These are phyloP conservation scores for Pleurotus tuoliensis DNA, from an alignment of 768 basidiomycete genomes.

Conservation along the genomic window DNA sequence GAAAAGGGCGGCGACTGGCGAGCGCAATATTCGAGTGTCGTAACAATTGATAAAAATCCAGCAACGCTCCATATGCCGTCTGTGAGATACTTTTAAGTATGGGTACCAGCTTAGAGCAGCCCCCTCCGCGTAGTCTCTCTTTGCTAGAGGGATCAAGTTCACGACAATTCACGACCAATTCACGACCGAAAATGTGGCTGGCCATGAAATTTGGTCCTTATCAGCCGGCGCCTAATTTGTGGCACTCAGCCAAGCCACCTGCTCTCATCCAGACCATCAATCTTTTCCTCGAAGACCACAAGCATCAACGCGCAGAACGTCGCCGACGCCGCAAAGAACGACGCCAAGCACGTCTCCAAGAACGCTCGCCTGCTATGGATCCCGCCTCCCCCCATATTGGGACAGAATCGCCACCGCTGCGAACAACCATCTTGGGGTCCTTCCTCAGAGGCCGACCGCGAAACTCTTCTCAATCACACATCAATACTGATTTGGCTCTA, in stretches of 20 bases:
- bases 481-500: constrained; percentile 28
- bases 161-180: no score
- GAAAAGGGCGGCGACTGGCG: no score
- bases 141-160: no score
- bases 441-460: constrained; percentile 69
- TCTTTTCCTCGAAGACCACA: constrained; percentile 4
- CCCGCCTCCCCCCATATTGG: constrained; percentile 21
- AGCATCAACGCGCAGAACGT: constrained; percentile 2
- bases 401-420: constrained; percentile 39
- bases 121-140: no score
- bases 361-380: constrained; percentile 2
- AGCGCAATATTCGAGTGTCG: no score
- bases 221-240: not conserved
- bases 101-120: no score
- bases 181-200: not conserved
- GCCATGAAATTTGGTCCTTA: not conserved
- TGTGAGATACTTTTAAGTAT: no score
- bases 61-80: no score
- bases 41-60: no score
- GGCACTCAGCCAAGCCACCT: not conserved
- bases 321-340: constrained; percentile 5
- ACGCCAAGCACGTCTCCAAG: not conserved
- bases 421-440: constrained; percentile 68
- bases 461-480: constrained; percentile 62
- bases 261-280: not conserved